Evolutionary conservation across 192 early-diverging fungal species (phyloP), one percentile per base, ranked within the genome.

Genomic region (Umbelopsis ramanniana): DNA sequence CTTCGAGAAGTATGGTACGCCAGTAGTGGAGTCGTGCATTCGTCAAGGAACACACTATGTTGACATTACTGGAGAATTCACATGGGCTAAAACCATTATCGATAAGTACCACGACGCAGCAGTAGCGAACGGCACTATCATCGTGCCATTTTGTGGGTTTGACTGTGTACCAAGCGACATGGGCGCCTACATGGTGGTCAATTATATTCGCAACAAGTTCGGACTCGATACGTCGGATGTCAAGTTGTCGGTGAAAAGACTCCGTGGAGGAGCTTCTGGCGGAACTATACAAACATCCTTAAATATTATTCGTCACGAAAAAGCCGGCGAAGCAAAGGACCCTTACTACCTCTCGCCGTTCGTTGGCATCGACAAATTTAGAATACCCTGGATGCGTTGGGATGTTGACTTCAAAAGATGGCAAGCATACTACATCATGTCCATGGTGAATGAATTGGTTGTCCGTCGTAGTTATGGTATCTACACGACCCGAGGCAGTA

Each of bases 101-200:
- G 72, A 87, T 60, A 81, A 87, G 55, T 89, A 91, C 68, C 88
- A 93, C 55, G 84, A 89, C 3, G 38, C 82, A 54, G 96, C 96
- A 1, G 74, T 77, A 22, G 79, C 74, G 21, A 89, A 87, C 38
- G 84, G 87, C 37, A 86, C 89, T 8, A 81, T 90, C n/a, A 88
- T 98, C 63, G 90, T 94, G 3, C 89, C 94, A 22, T 70, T 85
- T 40, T 95, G 93, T 74, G 96, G 95, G 4, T 98, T 96, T 76
- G 96, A 98, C 75, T 93, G 92, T 26, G 88, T 98, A 2, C 96
- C 96, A 2, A 93, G 92, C 17, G 96, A 97, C 72, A 74, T 97
- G 12, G 93, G 94, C 22, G 84, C 89, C 23, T 86, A 90, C 50
- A 88, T 97, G 93, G 80, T 89, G 11, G 86, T 86, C 0, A 78